phyloP scores from a whole-genome alignment of 768 basidiomycete genomes.

The Trametes sanguinea region DNA sequence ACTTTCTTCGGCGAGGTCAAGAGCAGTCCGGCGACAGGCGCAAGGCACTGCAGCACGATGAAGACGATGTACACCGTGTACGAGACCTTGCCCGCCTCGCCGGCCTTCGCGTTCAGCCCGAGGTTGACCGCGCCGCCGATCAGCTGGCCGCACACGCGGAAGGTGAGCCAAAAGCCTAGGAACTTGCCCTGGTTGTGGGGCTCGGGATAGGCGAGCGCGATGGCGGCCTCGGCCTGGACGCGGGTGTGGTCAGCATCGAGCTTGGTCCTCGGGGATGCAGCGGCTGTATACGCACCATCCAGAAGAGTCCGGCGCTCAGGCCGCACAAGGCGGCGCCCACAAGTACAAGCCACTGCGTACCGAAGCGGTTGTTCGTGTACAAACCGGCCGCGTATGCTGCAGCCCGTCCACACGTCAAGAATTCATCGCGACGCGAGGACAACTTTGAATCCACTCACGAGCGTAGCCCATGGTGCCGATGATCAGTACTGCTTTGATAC shows the following conservation, averaged over 20 bases:
- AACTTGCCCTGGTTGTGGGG: slow-evolving; percentile 17
- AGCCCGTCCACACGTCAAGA: no score
- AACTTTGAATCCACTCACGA: background rate
- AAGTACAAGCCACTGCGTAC: slow-evolving; percentile 11
- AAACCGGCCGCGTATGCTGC: slow-evolving; percentile 12
- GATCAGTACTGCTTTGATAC: slow-evolving; percentile 15
- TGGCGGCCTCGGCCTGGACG: slow-evolving; percentile 10
- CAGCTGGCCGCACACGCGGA: slow-evolving; percentile 14
- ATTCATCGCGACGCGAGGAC: background rate
- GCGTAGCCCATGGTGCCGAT: slow-evolving; percentile 16
- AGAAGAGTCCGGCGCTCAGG: slow-evolving; percentile 15
- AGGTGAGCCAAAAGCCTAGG: slow-evolving; percentile 14
- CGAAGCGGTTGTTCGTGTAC: slow-evolving; percentile 16
- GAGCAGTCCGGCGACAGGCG: slow-evolving; percentile 10
- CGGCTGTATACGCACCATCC: slow-evolving; percentile 4
- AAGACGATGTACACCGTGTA: slow-evolving; percentile 16
- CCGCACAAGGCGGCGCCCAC: slow-evolving; percentile 12
- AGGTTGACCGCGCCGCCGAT: slow-evolving; percentile 17
- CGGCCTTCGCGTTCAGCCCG: slow-evolving; percentile 8
- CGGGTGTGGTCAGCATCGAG: background rate
- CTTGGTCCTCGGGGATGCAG: background rate
- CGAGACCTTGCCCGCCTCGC: slow-evolving; percentile 16
- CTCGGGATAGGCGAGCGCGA: slow-evolving; percentile 15
- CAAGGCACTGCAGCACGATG: slow-evolving; percentile 12
- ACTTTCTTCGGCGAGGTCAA: slow-evolving; percentile 15